Percentiles rank a stretch among this genome's conserved stretches.
These are phyloP conservation scores for Hymenoscyphus infarciens DNA, from an alignment of 2,329 filamentous ascomycete species.

Conservation along the genomic window DNA sequence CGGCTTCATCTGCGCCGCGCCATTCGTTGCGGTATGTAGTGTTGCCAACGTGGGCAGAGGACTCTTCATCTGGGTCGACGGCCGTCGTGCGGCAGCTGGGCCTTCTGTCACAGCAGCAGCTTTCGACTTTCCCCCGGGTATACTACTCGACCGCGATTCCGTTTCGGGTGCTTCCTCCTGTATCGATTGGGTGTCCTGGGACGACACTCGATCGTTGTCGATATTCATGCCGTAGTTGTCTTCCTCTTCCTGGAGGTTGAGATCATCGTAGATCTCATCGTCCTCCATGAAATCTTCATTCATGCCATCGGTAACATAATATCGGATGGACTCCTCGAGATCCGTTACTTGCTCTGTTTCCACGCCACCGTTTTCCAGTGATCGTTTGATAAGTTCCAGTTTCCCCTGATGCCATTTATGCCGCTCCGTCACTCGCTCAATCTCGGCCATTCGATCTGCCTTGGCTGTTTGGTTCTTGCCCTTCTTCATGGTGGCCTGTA, in stretches of 20 bases:
- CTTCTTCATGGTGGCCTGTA: slow-evolving; percentile 91
- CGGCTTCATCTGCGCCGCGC: slow-evolving; percentile 78
- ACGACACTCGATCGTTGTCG: slow-evolving; percentile 86
- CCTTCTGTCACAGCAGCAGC: slow-evolving; percentile 56
- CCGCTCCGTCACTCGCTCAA: slow-evolving; percentile 79
- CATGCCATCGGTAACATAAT: slow-evolving; percentile 89
- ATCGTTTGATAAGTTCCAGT: slow-evolving; percentile 83
- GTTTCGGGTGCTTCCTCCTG: slow-evolving; percentile 74
- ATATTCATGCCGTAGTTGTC: slow-evolving; percentile 75
- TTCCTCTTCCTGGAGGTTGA: slow-evolving; percentile 90
- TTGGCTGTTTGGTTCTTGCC: slow-evolving; percentile 83
- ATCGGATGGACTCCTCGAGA: slow-evolving; percentile 86
- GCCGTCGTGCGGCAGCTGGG: slow-evolving; percentile 57
- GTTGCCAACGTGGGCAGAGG: slow-evolving; percentile 90
- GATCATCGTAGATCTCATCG: slow-evolving; percentile 90
- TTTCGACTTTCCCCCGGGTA: slow-evolving; percentile 47
- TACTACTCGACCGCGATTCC: slow-evolving; percentile 45
- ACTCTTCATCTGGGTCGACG: slow-evolving; percentile 90
- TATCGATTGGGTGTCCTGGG: slow-evolving; percentile 89
- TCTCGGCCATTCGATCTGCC: slow-evolving; percentile 81
- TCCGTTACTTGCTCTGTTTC: slow-evolving; percentile 84
- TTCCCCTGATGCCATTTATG: slow-evolving; percentile 97
- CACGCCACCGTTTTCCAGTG: slow-evolving; percentile 87
- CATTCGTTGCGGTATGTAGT: slow-evolving; percentile 69
- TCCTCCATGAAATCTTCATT: slow-evolving; percentile 91